Conservation (phyloP, 202 grass and related monocot species). For the Saccharum hybrid region DNA sequence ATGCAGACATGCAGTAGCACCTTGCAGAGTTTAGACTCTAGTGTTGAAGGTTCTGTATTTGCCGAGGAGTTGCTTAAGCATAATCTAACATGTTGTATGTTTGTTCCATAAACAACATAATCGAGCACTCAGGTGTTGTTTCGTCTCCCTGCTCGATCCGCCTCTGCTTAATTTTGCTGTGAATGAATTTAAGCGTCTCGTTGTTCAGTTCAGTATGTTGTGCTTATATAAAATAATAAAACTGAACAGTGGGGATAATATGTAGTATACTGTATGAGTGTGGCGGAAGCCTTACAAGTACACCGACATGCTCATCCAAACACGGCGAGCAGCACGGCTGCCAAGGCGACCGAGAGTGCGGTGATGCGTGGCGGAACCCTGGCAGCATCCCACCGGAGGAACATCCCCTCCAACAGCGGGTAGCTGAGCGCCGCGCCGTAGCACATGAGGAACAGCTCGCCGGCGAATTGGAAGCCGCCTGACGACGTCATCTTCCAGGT, state of each 20-base stretch:
- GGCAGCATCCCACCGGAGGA: conserved; percentile 48
- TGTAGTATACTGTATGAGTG: no score
- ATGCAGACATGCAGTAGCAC: neutral
- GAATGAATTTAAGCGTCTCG: no score
- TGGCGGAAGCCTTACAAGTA: no score
- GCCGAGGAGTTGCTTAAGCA: conserved; percentile 26
- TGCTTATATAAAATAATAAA: neutral
- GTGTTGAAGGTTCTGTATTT: neutral
- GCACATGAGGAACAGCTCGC: conserved; percentile 44
- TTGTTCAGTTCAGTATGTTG: neutral
- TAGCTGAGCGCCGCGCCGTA: no score
- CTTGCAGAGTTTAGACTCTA: conserved; percentile 11
- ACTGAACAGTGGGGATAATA: no score
- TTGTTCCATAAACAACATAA: conserved; percentile 40
- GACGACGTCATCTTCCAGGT: conserved; percentile 40
- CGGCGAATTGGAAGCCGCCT: neutral
- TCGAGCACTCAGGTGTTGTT: neutral
- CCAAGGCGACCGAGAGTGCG: conserved; percentile 38
- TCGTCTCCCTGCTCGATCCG: neutral
- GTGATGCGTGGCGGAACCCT: conserved; percentile 40
- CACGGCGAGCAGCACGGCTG: conserved; percentile 34
- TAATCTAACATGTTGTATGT: conserved; percentile 26
- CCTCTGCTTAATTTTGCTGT: neutral
- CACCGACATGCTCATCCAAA: neutral
- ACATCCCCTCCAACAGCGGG: conserved; percentile 60